phyloP scores from a whole-genome alignment of 768 basidiomycete genomes.

The Boletellus ananas region DNA sequence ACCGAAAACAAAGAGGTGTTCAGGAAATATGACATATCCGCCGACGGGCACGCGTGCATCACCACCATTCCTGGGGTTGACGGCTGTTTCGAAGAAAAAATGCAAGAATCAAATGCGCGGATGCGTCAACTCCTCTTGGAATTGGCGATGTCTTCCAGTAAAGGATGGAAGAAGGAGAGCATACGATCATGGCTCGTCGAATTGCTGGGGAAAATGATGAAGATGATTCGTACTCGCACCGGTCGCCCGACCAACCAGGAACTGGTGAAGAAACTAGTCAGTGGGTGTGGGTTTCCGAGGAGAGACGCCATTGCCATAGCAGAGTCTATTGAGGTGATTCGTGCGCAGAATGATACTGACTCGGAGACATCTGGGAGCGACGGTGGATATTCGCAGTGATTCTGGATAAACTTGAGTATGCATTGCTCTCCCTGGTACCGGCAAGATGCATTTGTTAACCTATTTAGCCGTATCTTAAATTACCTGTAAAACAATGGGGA shows the following conservation, averaged over 20 bases:
- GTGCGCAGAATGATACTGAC: background rate
- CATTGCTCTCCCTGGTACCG: background rate
- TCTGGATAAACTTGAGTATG: background rate
- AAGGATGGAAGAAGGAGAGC: conserved; percentile 19
- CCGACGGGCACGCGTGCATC: conserved; percentile 38
- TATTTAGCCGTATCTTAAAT: no score
- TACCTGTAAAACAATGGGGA: no score
- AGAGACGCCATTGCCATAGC: conserved; percentile 18
- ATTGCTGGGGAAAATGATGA: conserved; percentile 20
- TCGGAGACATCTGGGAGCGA: background rate
- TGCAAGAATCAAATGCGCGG: conserved; percentile 29
- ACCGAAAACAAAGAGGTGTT: conserved; percentile 31
- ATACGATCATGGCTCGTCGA: conserved; percentile 11
- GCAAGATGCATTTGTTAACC: no score
- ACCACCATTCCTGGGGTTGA: conserved; percentile 31
- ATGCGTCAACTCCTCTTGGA: conserved; percentile 18
- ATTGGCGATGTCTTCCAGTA: background rate
- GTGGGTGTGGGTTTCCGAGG: conserved; percentile 17
- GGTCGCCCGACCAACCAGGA: conserved; percentile 5
- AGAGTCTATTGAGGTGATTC: conserved; percentile 11
- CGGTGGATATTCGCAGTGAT: background rate
- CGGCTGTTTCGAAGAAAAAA: conserved; percentile 23
- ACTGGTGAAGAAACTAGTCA: conserved; percentile 9
- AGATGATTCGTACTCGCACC: conserved; percentile 12
- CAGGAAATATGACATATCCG: conserved; percentile 24